Evolutionary conservation across 768 basidiomycete genomes (phyloP).

Genomic region (Phlebiopsis flavidoalba): DNA sequence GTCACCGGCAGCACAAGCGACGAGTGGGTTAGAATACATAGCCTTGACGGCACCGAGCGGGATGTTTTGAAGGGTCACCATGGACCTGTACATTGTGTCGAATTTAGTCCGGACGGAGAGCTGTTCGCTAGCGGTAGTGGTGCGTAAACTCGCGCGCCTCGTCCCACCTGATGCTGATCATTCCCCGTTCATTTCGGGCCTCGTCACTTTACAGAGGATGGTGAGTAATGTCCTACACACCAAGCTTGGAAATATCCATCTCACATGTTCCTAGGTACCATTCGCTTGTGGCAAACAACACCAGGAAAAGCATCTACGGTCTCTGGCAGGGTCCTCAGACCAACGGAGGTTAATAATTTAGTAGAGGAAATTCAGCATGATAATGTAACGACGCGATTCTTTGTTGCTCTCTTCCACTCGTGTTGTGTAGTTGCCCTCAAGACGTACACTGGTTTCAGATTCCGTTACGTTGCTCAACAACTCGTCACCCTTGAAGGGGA

Average conservation of each 20-base stretch:
- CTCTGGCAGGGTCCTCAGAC: constrained; percentile 68
- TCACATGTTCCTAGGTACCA: constrained; percentile 58
- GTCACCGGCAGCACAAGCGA: constrained; percentile 87
- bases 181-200: constrained; percentile 1
- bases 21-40: constrained; percentile 96
- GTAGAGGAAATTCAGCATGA: constrained; percentile 14
- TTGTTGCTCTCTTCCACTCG: background rate
- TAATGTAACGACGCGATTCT: constrained; percentile 9
- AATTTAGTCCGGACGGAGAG: constrained; percentile 95
- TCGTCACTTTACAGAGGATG: constrained; percentile 54
- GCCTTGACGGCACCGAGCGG: constrained; percentile 82
- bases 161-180: constrained; percentile 5
- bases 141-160: constrained; percentile 34
- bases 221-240: constrained; percentile 33
- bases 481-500: background rate
- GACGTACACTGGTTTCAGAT: background rate
- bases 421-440: background rate
- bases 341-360: constrained; percentile 35
- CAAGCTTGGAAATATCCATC: too few relatives aligned
- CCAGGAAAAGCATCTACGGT: constrained; percentile 90
- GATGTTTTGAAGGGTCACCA: constrained; percentile 96
- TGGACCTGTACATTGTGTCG: constrained; percentile 92
- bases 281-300: constrained; percentile 96
- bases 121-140: constrained; percentile 97
- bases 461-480: background rate